A percentile compares a stretch with the other conserved stretches of the same genome.
These are phyloP conservation scores for Oxytropis ochrocephala DNA, from an alignment of 306 rosid species.

Conservation along the genomic window DNA sequence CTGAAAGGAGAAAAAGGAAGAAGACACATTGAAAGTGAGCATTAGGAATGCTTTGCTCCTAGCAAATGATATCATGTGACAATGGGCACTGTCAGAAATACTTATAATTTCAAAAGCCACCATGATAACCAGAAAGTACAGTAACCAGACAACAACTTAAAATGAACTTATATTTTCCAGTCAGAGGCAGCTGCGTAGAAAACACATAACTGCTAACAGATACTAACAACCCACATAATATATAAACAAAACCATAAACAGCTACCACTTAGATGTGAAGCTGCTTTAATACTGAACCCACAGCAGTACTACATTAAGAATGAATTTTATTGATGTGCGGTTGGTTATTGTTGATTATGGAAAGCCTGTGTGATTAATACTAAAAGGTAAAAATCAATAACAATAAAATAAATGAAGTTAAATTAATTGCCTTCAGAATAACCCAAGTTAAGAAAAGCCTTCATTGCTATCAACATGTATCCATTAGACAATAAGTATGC, in stretches of 20 bases:
- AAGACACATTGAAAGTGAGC: conserved; percentile 10
- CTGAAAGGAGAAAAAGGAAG: conserved; percentile 29
- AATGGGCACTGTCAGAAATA: neutral
- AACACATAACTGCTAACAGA: neutral
- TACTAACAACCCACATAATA: neutral
- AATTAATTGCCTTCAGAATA: neutral
- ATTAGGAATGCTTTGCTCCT: neutral
- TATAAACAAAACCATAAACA: neutral
- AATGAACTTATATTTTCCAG: neutral
- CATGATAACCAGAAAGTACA: conserved; percentile 2
- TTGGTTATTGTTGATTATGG: neutral
- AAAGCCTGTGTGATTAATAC: neutral
- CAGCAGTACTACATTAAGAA: neutral
- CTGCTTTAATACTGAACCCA: neutral
- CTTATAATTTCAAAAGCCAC: neutral
- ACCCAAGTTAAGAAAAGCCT: neutral
- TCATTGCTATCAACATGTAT: neutral
- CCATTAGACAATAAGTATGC: neutral
- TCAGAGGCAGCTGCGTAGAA: neutral
- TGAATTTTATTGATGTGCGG: neutral
- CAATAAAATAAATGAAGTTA: neutral
- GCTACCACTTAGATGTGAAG: neutral
- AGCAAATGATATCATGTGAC: neutral
- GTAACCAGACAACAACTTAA: neutral
- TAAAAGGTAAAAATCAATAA: neutral